Evolutionary conservation across 257 asterid genomes (phyloP), one percentile per base, ranked within the genome.

Genomic region (Solanum peruvianum): DNA sequence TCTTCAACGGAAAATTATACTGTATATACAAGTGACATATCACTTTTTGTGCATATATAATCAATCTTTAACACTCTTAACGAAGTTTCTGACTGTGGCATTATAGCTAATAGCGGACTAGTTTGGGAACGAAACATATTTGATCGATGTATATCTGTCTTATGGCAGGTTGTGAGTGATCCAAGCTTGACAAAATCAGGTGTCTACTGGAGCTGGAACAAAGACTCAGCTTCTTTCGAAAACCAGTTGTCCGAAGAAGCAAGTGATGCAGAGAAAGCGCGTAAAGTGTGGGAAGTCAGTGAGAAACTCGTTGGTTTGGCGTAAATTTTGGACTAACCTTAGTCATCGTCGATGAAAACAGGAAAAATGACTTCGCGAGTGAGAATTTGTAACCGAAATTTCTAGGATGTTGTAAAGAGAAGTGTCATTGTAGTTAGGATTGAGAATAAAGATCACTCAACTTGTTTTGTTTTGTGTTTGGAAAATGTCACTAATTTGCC

Each of bases 121-220:
- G 60, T n/a, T 23, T 76, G 37, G 60, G n/a, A 42, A 1, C 42
- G 37, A n/a, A 29, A 76, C 35, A 16, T 76, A 76, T 21, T 42
- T 42, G 60, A 76, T 76, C 49, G 1, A n/a, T 4, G 4, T 7
- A 42, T 25, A 76, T 42, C 62, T 7, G 1, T n/a, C 37, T 73
- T 88, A 45, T 81, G 16, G 85, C 92, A 95, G 98, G 99, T 97
- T 69, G 98, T 97, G 62, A 92, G 94, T 20, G 99, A 97, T 88
- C 98, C 98, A 76, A 97, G 98, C 92, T 87, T 97, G 94, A 92
- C 98, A 10, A 97, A 97, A 90, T 97, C 99, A 6, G 99, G 99
- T 33, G 98, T 97, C 8, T 96, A 96, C 90, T 96, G 99, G 99
- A 96, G 99, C 94, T 96, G 99, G 99, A 96, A 96, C 92, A 94